phyloP scores from a whole-genome alignment of 306 rosid genomes.

The Casuarina cunninghamiana region DNA sequence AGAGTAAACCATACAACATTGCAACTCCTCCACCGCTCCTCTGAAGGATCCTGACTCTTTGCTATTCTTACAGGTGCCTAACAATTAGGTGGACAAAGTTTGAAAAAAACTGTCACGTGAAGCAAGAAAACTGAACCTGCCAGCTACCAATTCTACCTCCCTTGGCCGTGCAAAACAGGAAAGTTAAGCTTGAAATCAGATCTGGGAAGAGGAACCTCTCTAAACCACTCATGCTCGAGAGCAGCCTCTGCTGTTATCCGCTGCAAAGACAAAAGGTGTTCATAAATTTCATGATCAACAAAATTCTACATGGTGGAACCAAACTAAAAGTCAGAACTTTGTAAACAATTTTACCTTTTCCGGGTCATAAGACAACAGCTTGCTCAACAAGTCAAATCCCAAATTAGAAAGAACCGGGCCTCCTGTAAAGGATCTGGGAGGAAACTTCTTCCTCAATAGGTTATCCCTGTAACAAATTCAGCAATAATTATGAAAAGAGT shows the following conservation, averaged over 20 bases:
- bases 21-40: slow-evolving; percentile 13
- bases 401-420: slow-evolving; percentile 69
- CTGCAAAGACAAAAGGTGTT: slow-evolving; percentile 35
- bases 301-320: not conserved
- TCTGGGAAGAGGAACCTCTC: slow-evolving; percentile 71
- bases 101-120: not conserved
- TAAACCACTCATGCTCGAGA: slow-evolving; percentile 84
- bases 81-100: slow-evolving; percentile 3
- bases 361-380: slow-evolving; percentile 70
- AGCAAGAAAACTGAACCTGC: slow-evolving; percentile 23
- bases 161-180: slow-evolving; percentile 46
- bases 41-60: slow-evolving; percentile 18
- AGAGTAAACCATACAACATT: not conserved
- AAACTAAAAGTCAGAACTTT: not conserved
- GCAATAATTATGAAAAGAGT: not conserved
- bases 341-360: slow-evolving; percentile 48
- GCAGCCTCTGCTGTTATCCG: slow-evolving; percentile 83
- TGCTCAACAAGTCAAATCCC: slow-evolving; percentile 82
- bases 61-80: slow-evolving; percentile 17
- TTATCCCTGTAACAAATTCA: slow-evolving; percentile 55
- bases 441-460: slow-evolving; percentile 76
- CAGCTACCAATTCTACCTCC: slow-evolving; percentile 45
- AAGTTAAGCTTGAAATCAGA: slow-evolving; percentile 52
- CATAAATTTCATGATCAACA: slow-evolving; percentile 1
- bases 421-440: slow-evolving; percentile 78